A percentile compares a stretch with the other conserved stretches of the same genome.
These are phyloP conservation scores for Diplodia seriata DNA, from an alignment of 2,329 filamentous ascomycete genomes.

Conservation along the genomic window DNA sequence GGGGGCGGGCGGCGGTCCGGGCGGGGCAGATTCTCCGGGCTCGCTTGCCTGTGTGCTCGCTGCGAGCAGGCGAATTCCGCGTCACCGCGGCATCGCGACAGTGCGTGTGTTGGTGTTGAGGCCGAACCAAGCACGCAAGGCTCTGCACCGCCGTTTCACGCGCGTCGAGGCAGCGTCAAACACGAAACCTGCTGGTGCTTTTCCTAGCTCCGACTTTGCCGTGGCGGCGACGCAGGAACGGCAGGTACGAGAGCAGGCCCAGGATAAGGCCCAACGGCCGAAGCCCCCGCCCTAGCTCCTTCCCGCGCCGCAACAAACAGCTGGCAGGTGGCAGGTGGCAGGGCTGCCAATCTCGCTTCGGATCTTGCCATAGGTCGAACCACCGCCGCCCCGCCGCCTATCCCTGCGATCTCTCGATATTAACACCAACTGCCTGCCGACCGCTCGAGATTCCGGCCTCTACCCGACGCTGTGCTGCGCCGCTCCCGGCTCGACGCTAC, in stretches of 20 bases:
- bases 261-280: not conserved
- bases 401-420: slow-evolving; percentile 24
- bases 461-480: not conserved
- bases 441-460: slow-evolving; percentile 3
- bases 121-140: not conserved
- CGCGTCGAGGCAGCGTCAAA: not conserved
- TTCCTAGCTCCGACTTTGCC: not conserved
- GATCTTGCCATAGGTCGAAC: slow-evolving; percentile 23
- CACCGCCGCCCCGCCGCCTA: slow-evolving; percentile 17
- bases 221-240: slow-evolving; percentile 2
- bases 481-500: not conserved
- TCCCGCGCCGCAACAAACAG: slow-evolving; percentile 3
- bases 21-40: slow-evolving; percentile 7
- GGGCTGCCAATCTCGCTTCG: slow-evolving; percentile 29
- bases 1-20: slow-evolving; percentile 11
- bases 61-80: not conserved
- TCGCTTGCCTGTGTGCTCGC: not conserved
- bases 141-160: not conserved
- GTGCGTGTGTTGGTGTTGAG: not conserved
- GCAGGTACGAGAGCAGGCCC: not conserved
- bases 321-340: not conserved
- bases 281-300: not conserved
- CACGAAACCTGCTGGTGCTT: not conserved
- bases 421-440: slow-evolving; percentile 8
- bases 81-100: not conserved